phyloP scores from a whole-genome alignment of 2,329 filamentous ascomycete species.

The Aspergillus pseudotamarii region DNA sequence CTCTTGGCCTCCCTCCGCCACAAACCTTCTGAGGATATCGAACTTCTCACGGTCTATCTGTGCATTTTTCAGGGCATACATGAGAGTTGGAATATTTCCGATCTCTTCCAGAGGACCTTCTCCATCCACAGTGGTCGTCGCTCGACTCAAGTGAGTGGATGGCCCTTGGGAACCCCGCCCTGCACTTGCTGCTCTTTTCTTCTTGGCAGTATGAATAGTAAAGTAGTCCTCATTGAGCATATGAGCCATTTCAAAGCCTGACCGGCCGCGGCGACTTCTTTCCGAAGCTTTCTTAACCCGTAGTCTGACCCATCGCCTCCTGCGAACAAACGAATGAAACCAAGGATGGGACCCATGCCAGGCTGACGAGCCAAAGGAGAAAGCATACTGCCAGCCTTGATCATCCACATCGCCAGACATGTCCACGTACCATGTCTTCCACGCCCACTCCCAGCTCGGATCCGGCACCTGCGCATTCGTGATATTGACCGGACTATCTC shows the following conservation, averaged over 20 bases:
- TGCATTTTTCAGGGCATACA: constrained; percentile 67
- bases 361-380: constrained; percentile 76
- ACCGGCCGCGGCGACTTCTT: constrained; percentile 30
- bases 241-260: constrained; percentile 54
- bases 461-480: constrained; percentile 90
- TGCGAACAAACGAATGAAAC: constrained; percentile 93
- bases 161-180: constrained; percentile 32
- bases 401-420: constrained; percentile 83
- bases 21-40: constrained; percentile 77
- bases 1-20: constrained; percentile 75
- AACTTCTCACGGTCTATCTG: constrained; percentile 91
- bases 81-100: constrained; percentile 67
- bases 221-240: constrained; percentile 79
- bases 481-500: constrained; percentile 67
- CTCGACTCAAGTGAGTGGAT: constrained; percentile 37
- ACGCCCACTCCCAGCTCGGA: constrained; percentile 90
- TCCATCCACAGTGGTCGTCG: constrained; percentile 48
- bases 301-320: constrained; percentile 84
- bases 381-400: constrained; percentile 95
- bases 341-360: constrained; percentile 90
- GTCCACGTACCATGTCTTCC: constrained; percentile 72
- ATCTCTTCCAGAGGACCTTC: constrained; percentile 56
- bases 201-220: constrained; percentile 63
- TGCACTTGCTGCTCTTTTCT: constrained; percentile 47
- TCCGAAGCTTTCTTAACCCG: constrained; percentile 64